These are phyloP conservation scores for Zizania palustris DNA, from an alignment of 202 grass and related monocot genomes.

Conservation along the genomic window DNA sequence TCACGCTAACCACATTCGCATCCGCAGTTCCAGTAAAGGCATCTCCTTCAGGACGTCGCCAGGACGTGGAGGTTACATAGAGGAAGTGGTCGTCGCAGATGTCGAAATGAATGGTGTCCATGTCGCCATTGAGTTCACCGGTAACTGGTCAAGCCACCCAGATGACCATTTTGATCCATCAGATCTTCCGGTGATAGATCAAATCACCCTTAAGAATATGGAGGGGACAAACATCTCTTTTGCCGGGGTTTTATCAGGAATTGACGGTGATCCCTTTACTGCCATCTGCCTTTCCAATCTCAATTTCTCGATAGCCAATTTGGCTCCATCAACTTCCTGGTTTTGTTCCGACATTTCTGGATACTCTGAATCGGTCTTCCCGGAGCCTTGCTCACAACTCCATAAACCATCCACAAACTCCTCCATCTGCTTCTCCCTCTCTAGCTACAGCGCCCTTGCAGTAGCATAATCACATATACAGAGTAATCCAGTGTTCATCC, in stretches of 20 bases:
- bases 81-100: conserved; percentile 58
- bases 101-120: conserved; percentile 64
- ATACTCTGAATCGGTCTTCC: conserved; percentile 68
- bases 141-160: conserved; percentile 60
- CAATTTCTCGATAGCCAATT: conserved; percentile 50
- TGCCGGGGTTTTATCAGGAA: conserved; percentile 77
- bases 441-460: conserved; percentile 53
- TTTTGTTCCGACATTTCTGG: conserved; percentile 81
- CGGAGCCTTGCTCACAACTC: conserved; percentile 71
- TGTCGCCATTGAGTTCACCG: conserved; percentile 76
- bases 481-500: conserved; percentile 44
- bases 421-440: conserved; percentile 63
- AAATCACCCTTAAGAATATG: conserved; percentile 73
- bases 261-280: conserved; percentile 64
- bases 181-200: conserved; percentile 52
- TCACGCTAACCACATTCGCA: conserved; percentile 45
- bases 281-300: conserved; percentile 75
- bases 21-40: conserved; percentile 59
- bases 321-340: conserved; percentile 54
- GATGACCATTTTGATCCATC: conserved; percentile 62
- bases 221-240: conserved; percentile 64
- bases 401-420: conserved; percentile 54
- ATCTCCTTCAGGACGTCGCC: conserved; percentile 70
- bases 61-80: conserved; percentile 75
- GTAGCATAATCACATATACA: conserved; percentile 56